Percentiles rank a stretch among this genome's conserved stretches.
These are phyloP conservation scores for Sporisorium iseilematis-ciliati DNA, from an alignment of 1,284 basidiomycete species.

Conservation along the genomic window DNA sequence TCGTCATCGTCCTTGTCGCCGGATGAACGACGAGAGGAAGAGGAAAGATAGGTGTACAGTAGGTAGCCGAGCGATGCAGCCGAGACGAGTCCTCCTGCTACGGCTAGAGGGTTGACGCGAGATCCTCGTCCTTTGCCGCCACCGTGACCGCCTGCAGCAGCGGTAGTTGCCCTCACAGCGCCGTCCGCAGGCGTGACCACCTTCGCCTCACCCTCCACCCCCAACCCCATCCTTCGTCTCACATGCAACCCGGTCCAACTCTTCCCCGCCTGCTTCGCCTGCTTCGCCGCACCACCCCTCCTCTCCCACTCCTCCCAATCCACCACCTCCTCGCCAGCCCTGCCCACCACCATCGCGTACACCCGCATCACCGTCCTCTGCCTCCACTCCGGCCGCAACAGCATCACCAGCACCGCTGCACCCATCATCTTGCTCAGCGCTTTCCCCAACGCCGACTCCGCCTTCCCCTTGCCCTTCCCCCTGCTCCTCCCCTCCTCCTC, in stretches of 20 bases:
- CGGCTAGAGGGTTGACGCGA: conserved; percentile 25
- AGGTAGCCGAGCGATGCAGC: conserved; percentile 37
- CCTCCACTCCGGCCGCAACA: conserved; percentile 41
- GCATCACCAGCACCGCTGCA: conserved; percentile 20
- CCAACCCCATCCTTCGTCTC: conserved; percentile 24
- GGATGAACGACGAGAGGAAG: conserved; percentile 1
- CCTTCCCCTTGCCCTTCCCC: background rate
- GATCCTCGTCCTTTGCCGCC: conserved; percentile 8
- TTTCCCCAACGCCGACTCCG: background rate
- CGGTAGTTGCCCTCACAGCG: background rate
- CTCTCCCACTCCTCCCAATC: conserved; percentile 44
- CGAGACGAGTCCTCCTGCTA: conserved; percentile 35
- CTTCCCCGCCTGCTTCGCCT: background rate
- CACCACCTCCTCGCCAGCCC: background rate
- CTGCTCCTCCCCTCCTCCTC: background rate
- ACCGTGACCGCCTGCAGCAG: background rate
- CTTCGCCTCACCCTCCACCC: background rate
- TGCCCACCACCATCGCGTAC: conserved; percentile 2
- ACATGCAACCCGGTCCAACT: conserved; percentile 41
- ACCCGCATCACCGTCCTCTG: conserved; percentile 18
- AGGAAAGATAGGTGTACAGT: conserved; percentile 38
- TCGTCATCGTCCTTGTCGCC: conserved; percentile 21
- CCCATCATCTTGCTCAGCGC: conserved; percentile 20
- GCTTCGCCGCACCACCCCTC: background rate
- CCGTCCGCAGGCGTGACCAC: background rate